Percentiles rank a stretch among this genome's conserved stretches.
These are phyloP conservation scores for Solanum sitiens DNA, from an alignment of 257 asterid genomes.

Conservation along the genomic window DNA sequence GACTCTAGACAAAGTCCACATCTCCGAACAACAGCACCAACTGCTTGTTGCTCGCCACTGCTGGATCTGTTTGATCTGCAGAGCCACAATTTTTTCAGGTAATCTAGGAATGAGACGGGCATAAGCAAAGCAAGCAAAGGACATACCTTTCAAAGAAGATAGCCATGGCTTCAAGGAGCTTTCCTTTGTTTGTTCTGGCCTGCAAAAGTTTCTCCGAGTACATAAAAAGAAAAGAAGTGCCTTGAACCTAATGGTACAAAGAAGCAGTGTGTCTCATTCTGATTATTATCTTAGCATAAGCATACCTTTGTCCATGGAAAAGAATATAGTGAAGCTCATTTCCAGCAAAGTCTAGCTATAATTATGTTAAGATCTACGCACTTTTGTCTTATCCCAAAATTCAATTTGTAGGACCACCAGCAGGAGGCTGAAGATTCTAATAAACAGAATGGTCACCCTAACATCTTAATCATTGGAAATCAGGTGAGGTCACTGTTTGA, in stretches of 20 bases:
- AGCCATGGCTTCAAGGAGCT: slow-evolving; percentile 85
- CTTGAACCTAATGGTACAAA: background rate
- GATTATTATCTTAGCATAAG: background rate
- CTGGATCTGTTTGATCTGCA: slow-evolving; percentile 72
- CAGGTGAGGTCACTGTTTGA: background rate
- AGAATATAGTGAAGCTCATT: background rate
- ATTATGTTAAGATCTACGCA: background rate
- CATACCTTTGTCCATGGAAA: background rate
- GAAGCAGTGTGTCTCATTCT: background rate
- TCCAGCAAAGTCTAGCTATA: background rate
- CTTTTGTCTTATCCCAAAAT: background rate
- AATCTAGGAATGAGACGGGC: background rate
- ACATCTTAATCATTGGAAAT: background rate
- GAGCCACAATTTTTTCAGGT: slow-evolving; percentile 12
- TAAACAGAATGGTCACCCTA: background rate
- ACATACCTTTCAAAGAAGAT: slow-evolving; percentile 79
- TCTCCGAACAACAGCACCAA: slow-evolving; percentile 64
- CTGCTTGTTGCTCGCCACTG: slow-evolving; percentile 40
- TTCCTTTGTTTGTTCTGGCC: slow-evolving; percentile 77
- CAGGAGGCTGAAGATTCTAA: background rate
- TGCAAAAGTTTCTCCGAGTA: slow-evolving; percentile 15
- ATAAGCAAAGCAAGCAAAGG: background rate
- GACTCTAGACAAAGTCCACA: slow-evolving; percentile 73
- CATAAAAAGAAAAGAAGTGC: background rate
- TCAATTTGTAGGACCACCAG: background rate